Base-by-base conservation (phyloP, 2,329 filamentous ascomycete species). In the Colletotrichum sp. region DNA sequence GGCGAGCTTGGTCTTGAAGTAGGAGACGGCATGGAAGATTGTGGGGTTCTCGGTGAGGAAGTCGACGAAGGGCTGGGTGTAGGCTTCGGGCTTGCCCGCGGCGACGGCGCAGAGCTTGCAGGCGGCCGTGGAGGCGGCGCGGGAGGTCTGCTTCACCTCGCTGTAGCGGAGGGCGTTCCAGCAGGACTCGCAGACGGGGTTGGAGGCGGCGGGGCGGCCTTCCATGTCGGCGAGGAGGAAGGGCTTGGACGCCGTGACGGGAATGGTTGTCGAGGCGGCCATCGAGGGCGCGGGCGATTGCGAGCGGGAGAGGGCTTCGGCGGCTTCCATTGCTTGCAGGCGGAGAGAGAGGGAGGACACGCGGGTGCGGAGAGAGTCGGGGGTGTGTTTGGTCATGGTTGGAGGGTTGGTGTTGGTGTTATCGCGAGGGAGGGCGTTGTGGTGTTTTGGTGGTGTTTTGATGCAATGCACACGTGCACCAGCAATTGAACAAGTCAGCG, bases 1-100 rank as follows among this genome's bases (percentile, higher is more conserved):
- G 77, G 90, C 88, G 64, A 98, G 90, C 81, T 96, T 93, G 73
- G 89, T 88, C 81, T 93, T 92, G 83, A 98, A 95, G 80, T 95
- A 92, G 74, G 92, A 91, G 32, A 98, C 96, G 2, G 95, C 92
- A 82, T 99, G 97, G 84, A 98, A 99, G 63, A 98, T 92, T 10
- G 97, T 99, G 1, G 97, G 97, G 82, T 98, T 98, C 77, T 94
- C 90, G 60, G 93, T 94, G 87, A 99, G 91, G 83, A 98, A 99
- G 68, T 95, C 90, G 83, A 94, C 93, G 84, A 98, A 98, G 1
- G 96, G 95, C 85, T 95, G 89, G 10, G 95, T 94, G 84, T 96
- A 98, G 75, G 89, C 89, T 81, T 93, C 92, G 6, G 92, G 90
- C 69, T 87, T 86, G 78, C 84, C 82, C 71, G 86, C 82, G 77